Evolutionary conservation across 1,284 basidiomycete species (phyloP).

Genomic region (Apiotrichum porosum): DNA sequence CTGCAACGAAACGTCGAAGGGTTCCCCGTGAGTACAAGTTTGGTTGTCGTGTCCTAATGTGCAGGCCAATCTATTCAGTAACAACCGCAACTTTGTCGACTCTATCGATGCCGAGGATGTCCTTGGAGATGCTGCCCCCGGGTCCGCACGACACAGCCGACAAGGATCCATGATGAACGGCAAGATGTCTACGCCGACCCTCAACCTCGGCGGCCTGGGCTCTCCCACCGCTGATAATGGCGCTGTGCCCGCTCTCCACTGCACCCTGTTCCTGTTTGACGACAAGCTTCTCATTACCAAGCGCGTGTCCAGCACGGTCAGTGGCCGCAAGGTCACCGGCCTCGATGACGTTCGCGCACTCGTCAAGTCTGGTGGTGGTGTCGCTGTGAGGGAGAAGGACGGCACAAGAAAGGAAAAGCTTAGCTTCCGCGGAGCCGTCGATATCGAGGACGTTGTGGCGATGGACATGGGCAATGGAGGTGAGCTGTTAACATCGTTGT

Average conservation of each 20-base stretch:
- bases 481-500: slow-evolving; percentile 45
- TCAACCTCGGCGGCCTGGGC: slow-evolving; percentile 46
- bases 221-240: slow-evolving; percentile 6
- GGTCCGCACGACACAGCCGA: slow-evolving; percentile 40
- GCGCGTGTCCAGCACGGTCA: slow-evolving; percentile 68
- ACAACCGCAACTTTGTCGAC: slow-evolving; percentile 81
- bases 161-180: slow-evolving; percentile 23
- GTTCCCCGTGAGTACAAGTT: slow-evolving; percentile 60
- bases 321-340: slow-evolving; percentile 70
- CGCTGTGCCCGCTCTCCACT: slow-evolving; percentile 57
- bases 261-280: slow-evolving; percentile 89
- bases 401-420: slow-evolving; percentile 66
- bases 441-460: slow-evolving; percentile 75
- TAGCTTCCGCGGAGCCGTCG: slow-evolving; percentile 78
- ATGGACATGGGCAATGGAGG: slow-evolving; percentile 79
- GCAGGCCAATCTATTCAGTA: slow-evolving; percentile 70
- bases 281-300: slow-evolving; percentile 91
- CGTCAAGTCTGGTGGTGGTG: slow-evolving; percentile 54
- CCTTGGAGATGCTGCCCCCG: slow-evolving; percentile 51
- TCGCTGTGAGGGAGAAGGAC: slow-evolving; percentile 43
- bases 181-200: slow-evolving; percentile 47
- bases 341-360: slow-evolving; percentile 78
- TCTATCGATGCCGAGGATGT: slow-evolving; percentile 91
- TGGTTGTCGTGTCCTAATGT: neutral
- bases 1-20: slow-evolving; percentile 79